Evolutionary conservation across 768 basidiomycete genomes (phyloP), one percentile per base, ranked within the genome.

Genomic region (Mycena leptocephala): DNA sequence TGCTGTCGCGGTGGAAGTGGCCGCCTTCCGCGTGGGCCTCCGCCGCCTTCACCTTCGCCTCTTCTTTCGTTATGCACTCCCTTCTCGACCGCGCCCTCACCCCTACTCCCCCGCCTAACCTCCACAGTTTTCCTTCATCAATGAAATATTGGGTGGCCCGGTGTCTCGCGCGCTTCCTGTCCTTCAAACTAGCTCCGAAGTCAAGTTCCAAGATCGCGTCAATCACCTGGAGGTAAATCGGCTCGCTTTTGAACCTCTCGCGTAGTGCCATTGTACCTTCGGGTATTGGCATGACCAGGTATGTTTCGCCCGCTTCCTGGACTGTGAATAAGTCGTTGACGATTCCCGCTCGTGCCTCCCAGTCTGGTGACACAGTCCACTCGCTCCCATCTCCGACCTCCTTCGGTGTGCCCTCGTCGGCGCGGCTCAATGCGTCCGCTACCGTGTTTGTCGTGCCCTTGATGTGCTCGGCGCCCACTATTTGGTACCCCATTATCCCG

Each of bases 341-440:
- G 8, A 81, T 46, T 22, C 70, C 58, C 24, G 58, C 32, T 1
- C 70, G 8, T 11, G 73, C 77, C 39, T 82, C 82, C 80, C 82
- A 83, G 58, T 84, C 81, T 33, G 79, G 79, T 24, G 65, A 43
- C 1, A 82, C 79, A 5, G 79, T 78, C 81, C 77, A 79, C 20
- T 79, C 75, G 26, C 30, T n/a, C 46, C 65, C 65, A 24, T 67
- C 65, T 4, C 65, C 65, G 2, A 11, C 32, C 7, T 30, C 76
- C 3, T 72, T 26, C 16, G 26, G 43, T 13, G 9, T 8, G 5
- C 64, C 59, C 56, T 72, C 72, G 39, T 68, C 61, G 24, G 22
- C 35, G 30, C 79, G 28, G 59, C 82, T 83, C 30, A 81, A 24
- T 5, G 71, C 77, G 43, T 83, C 83, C 10, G 79, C 79, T 0